These are phyloP conservation scores for Penicillium mononematosum DNA, from an alignment of 495 filamentous ascomycete genomes.

Conservation along the genomic window DNA sequence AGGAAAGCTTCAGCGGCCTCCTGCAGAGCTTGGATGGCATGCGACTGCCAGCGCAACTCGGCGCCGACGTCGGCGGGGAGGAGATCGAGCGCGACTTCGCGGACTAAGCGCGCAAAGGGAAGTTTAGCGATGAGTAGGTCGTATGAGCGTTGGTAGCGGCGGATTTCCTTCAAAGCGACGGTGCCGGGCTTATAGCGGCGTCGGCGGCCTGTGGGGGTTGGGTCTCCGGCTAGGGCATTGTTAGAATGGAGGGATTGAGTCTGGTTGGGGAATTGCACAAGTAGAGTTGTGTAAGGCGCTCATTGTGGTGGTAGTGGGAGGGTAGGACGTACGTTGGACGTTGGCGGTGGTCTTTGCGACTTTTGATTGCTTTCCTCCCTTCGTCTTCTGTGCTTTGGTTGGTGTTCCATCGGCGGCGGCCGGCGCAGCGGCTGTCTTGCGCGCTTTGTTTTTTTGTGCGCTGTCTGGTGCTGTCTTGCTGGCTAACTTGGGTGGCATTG, in stretches of 20 bases:
- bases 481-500: constrained; percentile 25
- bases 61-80: constrained; percentile 48
- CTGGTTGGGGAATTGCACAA: neutral
- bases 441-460: constrained; percentile 11
- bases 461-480: constrained; percentile 2
- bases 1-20: constrained; percentile 92
- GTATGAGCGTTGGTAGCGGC: constrained; percentile 76
- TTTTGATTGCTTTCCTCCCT: constrained; percentile 13
- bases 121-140: constrained; percentile 79
- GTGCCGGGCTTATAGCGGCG: constrained; percentile 84
- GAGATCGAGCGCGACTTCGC: constrained; percentile 73
- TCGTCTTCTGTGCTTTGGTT: constrained; percentile 21
- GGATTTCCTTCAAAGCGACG: constrained; percentile 80
- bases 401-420: constrained; percentile 11
- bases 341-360: constrained; percentile 28
- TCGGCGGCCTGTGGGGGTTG: constrained; percentile 58
- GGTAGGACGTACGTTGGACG: constrained; percentile 40
- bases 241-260: constrained; percentile 2
- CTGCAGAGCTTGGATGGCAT: constrained; percentile 85
- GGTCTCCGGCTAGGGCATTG: constrained; percentile 62
- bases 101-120: constrained; percentile 84
- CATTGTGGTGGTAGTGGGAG: neutral
- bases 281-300: neutral
- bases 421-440: constrained; percentile 7
- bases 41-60: constrained; percentile 86